Evolutionary conservation across 192 early-diverging fungal genomes (phyloP).

Genomic region (Tieghemiomyces parasiticus): DNA sequence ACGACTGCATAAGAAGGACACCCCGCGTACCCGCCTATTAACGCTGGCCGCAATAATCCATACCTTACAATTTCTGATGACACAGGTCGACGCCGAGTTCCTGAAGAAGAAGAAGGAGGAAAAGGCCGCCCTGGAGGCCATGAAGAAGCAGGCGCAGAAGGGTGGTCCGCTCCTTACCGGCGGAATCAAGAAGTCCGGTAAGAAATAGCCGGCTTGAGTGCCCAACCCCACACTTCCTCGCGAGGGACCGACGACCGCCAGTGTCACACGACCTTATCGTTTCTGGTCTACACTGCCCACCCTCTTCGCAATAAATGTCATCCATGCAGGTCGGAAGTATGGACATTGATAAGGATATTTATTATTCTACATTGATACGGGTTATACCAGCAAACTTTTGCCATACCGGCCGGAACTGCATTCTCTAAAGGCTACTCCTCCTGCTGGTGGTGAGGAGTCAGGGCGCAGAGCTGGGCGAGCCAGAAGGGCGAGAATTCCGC

Average conservation of each 20-base stretch:
- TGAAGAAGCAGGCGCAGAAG: conserved; percentile 46
- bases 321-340: too few species aligned
- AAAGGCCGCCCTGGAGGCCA: conserved; percentile 56
- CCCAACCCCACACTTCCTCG: too few species aligned
- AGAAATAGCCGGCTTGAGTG: too few species aligned
- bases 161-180: conserved; percentile 47
- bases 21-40: too few species aligned
- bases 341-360: background rate
- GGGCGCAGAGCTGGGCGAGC: background rate
- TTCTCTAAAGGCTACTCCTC: background rate
- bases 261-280: too few species aligned
- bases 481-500: background rate
- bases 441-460: background rate
- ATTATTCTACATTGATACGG: background rate
- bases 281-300: too few species aligned
- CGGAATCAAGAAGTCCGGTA: conserved; percentile 66
- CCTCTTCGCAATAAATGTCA: too few species aligned
- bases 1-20: too few species aligned
- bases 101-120: conserved; percentile 70
- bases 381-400: background rate
- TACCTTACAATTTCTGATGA: too few species aligned
- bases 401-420: background rate
- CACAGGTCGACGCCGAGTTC: too few species aligned
- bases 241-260: too few species aligned
- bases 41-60: too few species aligned